Base-by-base conservation (phyloP, 1,284 basidiomycete genomes). In the Paramarasmius palmivorus region DNA sequence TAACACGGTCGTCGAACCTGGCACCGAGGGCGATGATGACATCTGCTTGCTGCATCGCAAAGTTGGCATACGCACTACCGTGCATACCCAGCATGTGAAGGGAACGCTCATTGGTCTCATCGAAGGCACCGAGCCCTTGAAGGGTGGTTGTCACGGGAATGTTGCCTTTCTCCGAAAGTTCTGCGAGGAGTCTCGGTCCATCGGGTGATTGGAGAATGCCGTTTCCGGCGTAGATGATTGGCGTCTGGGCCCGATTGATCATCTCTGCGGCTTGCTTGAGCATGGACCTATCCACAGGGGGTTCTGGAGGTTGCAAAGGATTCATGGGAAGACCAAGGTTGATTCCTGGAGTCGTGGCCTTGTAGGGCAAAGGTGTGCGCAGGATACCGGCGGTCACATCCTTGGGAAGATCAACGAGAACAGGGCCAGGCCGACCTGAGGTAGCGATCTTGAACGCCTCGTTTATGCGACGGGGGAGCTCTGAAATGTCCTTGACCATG, bases 61-160 rank as follows among this genome's bases (percentile, higher is more conserved):
- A 76, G 76, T 99, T 99, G 65, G 97, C 96, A 66, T 98, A 98
- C 2, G 95, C 95, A 14, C 88, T 88, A 4, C 97, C 97, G 77
- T 99, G 96, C 96, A 99, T 98, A 60, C 96, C 96, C 54, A 99
- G 86, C 96, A 99, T 98, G 73, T 98, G 95, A 67, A 99, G 76
- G 60, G 89, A 90, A 69, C 85, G 86, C 53, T 89, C 85, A 71
- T 94, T 84, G 56, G 81, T 83, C 79, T 99, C 97, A 73, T 99
- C 94, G 67, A 93, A 99, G 1, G 91, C 88, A 56, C 96, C 97
- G 37, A 99, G 87, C 56, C 95, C 96, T 68, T 97, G 95, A 17
- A 99, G 77, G 23, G 95, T 98, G 15, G 96, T 99, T 53, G 93
- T 97, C 37, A 99, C 95, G 53, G 96, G 96, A 59, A 99, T 98